Evolutionary conservation across 306 rosid genomes (phyloP), one percentile per base, ranked within the genome.

Genomic region (Quercus glauca): DNA sequence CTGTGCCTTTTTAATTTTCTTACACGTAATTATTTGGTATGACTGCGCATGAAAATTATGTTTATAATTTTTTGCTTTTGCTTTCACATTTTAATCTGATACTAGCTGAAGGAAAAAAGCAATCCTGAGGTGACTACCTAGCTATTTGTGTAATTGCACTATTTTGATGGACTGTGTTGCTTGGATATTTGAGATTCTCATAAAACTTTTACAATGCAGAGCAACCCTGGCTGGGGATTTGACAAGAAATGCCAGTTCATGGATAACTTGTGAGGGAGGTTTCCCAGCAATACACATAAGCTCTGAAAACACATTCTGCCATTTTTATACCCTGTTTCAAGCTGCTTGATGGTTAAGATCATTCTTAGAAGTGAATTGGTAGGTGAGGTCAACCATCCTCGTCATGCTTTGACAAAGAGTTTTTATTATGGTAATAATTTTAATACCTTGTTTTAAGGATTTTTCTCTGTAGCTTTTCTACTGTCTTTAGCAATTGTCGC

Each of bases 141-240:
- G 74, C 41, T 6, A 23, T 35, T 55, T n/a, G 43, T 67, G 6
- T 41, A 43, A 73, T 85, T 55, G 83, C 58, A 64, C 55, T 80
- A 71, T 67, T 53, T 73, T 79, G 70, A 51, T 81, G 75, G 35
- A 67, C 73, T 20, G 7, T 75, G 37, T 8, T 65, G 49, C 21
- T 65, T 31, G 45, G 21, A 0, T 26, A 6, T 63, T 5, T 23
- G 68, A 26, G 3, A 10, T 5, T 6, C 3, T n/a, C 14, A 15
- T 0, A 31, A 65, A 31, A 5, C 4, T 65, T 65, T 65, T 60
- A 33, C 43, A 81, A 64, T 86, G 89, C 91, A 94, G 99, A 93
- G 96, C 87, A 95, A 95, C 84, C 92, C 98, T 33, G 93, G 98
- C 18, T 92, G 99, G 98, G 97, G 94, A 85, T 92, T 88, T 80